Evolutionary conservation across 352 stramenopile genomes (phyloP).

Genomic region (Phytophthora multivora): DNA sequence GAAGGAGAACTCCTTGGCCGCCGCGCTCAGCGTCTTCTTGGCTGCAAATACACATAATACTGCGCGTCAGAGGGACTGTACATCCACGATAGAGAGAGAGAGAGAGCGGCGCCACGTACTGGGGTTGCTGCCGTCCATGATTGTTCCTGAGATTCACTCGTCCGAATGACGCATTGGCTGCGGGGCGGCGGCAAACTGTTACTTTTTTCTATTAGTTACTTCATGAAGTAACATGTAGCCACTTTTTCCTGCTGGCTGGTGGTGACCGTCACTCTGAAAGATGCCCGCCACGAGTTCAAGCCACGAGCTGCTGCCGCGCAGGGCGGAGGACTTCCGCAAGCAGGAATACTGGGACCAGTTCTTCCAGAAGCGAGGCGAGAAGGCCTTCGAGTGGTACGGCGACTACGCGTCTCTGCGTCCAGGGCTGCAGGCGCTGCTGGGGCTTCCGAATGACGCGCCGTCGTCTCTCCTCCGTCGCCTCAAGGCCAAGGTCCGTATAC

Average conservation of each 20-base stretch:
- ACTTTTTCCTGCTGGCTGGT: constrained; percentile 2
- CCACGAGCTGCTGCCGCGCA: constrained; percentile 51
- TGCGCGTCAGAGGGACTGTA: not conserved
- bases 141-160: constrained; percentile 6
- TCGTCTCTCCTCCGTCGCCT: constrained; percentile 34
- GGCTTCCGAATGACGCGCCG: constrained; percentile 28
- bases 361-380: constrained; percentile 69
- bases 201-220: not conserved
- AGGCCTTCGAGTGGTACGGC: constrained; percentile 86
- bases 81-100: not conserved
- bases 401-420: constrained; percentile 52
- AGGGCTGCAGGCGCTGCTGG: constrained; percentile 38
- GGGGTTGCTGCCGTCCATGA: constrained; percentile 47
- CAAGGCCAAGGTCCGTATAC: constrained; percentile 50
- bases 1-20: constrained; percentile 79
- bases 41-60: constrained; percentile 24
- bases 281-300: constrained; percentile 10
- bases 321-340: constrained; percentile 64
- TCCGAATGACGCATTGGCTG: constrained; percentile 9
- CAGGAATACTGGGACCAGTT: constrained; percentile 81
- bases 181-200: too few species aligned
- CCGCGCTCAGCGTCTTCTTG: constrained; percentile 69
- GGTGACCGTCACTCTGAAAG: constrained; percentile 4
- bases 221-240: constrained; percentile 11
- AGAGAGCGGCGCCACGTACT: constrained; percentile 28